Conservation (phyloP, 2,329 filamentous ascomycete genomes). For the Stagonosporopsis vannaccii region DNA sequence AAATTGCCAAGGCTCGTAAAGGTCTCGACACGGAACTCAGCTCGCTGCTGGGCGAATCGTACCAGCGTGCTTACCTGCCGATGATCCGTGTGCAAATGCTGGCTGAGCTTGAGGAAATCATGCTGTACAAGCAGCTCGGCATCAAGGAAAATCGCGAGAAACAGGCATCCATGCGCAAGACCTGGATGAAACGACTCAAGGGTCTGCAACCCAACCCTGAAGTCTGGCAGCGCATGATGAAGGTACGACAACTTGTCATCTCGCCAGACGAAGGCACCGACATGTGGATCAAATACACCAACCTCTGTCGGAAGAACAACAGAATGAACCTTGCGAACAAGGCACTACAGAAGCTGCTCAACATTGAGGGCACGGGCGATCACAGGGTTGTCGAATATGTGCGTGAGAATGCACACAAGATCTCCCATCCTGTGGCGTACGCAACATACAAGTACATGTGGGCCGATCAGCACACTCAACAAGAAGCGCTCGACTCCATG, state of each 20-base stretch:
- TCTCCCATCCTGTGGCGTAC: slow-evolving; percentile 85
- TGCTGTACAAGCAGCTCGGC: slow-evolving; percentile 89
- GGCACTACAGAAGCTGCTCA: slow-evolving; percentile 87
- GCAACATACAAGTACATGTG: slow-evolving; percentile 98
- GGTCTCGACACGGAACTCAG: slow-evolving; percentile 95
- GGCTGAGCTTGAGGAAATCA: slow-evolving; percentile 96
- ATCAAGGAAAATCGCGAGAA: slow-evolving; percentile 75
- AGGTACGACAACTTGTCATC: slow-evolving; percentile 90
- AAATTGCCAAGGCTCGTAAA: slow-evolving; percentile 90
- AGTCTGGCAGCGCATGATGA: slow-evolving; percentile 98
- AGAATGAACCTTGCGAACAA: slow-evolving; percentile 95
- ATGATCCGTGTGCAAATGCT: slow-evolving; percentile 99
- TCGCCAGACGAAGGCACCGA: slow-evolving; percentile 92
- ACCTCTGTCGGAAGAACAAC: slow-evolving; percentile 94
- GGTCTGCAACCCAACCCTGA: slow-evolving; percentile 97
- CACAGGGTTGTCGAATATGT: slow-evolving; percentile 45
- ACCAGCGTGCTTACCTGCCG: slow-evolving; percentile 96
- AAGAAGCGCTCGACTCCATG: slow-evolving; percentile 61
- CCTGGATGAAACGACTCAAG: slow-evolving; percentile 94
- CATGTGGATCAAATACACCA: slow-evolving; percentile 99
- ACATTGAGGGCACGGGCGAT: slow-evolving; percentile 43
- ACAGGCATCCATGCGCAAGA: slow-evolving; percentile 87
- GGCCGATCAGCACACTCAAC: slow-evolving; percentile 65
- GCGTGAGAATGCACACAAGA: slow-evolving; percentile 50
- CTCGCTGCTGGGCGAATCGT: slow-evolving; percentile 96